phyloP scores from a whole-genome alignment of 495 filamentous ascomycete species.

The Tuber magnatum region DNA sequence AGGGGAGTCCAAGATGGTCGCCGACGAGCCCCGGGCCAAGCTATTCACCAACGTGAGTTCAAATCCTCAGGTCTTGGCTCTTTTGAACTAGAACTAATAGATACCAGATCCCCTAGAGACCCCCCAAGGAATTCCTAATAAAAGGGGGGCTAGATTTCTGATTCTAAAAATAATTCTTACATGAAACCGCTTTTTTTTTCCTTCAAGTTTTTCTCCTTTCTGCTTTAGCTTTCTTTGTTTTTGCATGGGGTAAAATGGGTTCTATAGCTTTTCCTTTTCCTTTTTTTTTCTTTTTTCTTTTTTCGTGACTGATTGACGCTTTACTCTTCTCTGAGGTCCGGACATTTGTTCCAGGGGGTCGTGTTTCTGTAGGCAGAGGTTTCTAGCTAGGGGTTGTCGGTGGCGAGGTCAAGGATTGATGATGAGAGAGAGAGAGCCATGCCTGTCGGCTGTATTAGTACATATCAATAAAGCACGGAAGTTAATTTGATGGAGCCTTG shows the following conservation, averaged over 20 bases:
- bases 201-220: conserved; percentile 19
- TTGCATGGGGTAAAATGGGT: conserved; percentile 34
- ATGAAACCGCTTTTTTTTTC: conserved; percentile 11
- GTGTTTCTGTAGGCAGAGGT: neutral
- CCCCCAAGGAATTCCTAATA: conserved; percentile 30
- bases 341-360: neutral
- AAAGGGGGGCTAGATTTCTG: conserved; percentile 5
- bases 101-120: conserved; percentile 31
- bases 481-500: conserved; percentile 1
- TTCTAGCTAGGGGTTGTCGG: neutral
- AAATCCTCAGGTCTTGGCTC: neutral
- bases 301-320: conserved; percentile 1
- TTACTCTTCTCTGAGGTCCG: neutral
- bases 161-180: conserved; percentile 8
- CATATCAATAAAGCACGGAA: conserved; percentile 1
- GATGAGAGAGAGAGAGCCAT: neutral
- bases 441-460: conserved; percentile 2
- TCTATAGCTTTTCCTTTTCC: conserved; percentile 19
- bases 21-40: conserved; percentile 48
- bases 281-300: conserved; percentile 18
- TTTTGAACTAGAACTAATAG: conserved; percentile 8
- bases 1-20: conserved; percentile 45
- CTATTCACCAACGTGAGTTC: conserved; percentile 48
- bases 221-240: conserved; percentile 15
- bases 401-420: neutral